Percentiles rank a stretch among this genome's conserved stretches.
Conservation (phyloP, 768 basidiomycete species). For the Termitomyces sp. region DNA sequence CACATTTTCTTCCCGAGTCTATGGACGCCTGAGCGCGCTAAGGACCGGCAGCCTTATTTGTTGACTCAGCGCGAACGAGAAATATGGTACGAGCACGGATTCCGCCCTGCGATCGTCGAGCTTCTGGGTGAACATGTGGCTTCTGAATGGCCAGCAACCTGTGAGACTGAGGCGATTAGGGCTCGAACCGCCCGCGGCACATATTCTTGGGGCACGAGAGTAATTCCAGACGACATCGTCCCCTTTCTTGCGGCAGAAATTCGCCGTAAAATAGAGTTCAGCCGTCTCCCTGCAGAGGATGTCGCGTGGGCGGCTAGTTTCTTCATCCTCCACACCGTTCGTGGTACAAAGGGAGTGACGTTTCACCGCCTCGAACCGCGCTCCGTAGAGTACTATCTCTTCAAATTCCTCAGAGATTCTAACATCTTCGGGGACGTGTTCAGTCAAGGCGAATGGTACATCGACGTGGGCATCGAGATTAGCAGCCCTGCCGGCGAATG, state of each 20-base stretch:
- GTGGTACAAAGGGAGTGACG: slow-evolving; percentile 18
- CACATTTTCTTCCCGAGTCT: slow-evolving; percentile 23
- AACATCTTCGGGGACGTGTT: not conserved
- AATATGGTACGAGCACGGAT: slow-evolving; percentile 17
- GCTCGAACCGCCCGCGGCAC: slow-evolving; percentile 14
- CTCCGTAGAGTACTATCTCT: not conserved
- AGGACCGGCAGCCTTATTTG: not conserved
- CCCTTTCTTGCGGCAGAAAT: slow-evolving; percentile 10
- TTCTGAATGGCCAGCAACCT: slow-evolving; percentile 21
- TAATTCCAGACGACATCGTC: slow-evolving; percentile 8
- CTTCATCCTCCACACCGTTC: slow-evolving; percentile 22
- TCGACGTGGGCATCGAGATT: slow-evolving; percentile 19
- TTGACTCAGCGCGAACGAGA: slow-evolving; percentile 7
- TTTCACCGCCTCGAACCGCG: slow-evolving; percentile 1
- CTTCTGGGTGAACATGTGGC: not conserved
- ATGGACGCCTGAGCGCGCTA: slow-evolving; percentile 2
- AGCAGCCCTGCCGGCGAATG: not conserved
- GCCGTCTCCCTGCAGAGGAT: slow-evolving; percentile 2
- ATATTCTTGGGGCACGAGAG: slow-evolving; percentile 13
- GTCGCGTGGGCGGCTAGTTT: slow-evolving; percentile 14
- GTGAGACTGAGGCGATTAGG: slow-evolving; percentile 15
- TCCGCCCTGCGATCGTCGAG: slow-evolving; percentile 17
- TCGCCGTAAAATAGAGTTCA: slow-evolving; percentile 6
- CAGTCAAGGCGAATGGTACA: slow-evolving; percentile 12
- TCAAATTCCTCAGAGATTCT: not conserved